phyloP scores from a whole-genome alignment of 2,329 filamentous ascomycete species.

The Emergomyces orientalis region DNA sequence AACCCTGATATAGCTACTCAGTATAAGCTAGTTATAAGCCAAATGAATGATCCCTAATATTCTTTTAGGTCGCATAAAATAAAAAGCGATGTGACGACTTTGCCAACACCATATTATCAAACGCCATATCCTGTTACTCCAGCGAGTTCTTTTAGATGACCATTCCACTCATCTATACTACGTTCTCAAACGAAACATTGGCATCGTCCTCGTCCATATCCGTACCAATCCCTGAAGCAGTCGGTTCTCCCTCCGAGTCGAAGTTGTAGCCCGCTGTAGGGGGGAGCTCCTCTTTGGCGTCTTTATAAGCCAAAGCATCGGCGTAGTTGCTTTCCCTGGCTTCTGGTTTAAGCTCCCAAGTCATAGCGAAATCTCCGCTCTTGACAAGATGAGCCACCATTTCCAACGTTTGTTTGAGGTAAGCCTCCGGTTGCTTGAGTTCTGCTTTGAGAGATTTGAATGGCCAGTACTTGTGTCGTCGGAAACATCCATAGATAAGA shows the following conservation, averaged over 20 bases:
- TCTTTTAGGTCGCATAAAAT: background rate
- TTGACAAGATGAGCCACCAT: conserved; percentile 75
- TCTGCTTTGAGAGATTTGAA: conserved; percentile 72
- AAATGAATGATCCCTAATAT: background rate
- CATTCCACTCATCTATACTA: conserved; percentile 33
- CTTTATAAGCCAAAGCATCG: conserved; percentile 32
- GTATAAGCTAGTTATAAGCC: background rate
- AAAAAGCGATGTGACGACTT: background rate
- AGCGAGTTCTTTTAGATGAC: background rate
- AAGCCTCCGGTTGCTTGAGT: conserved; percentile 84
- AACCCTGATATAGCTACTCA: background rate
- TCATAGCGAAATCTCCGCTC: conserved; percentile 73
- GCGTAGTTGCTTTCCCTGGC: conserved; percentile 49
- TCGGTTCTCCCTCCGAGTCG: conserved; percentile 44
- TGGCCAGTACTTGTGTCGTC: conserved; percentile 84
- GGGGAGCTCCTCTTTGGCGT: conserved; percentile 44
- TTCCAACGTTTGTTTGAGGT: conserved; percentile 74
- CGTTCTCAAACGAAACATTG: conserved; percentile 70
- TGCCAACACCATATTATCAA: background rate
- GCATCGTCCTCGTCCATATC: conserved; percentile 56
- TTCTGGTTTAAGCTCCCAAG: conserved; percentile 70
- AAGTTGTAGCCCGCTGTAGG: conserved; percentile 40
- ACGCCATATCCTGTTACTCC: conserved; percentile 4
- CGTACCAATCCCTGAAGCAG: conserved; percentile 44
- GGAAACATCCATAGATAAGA: conserved; percentile 73